Evolutionary conservation across 1,284 basidiomycete species (phyloP), one percentile per base, ranked within the genome.

Genomic region (Sanguinoderma infundibulare): DNA sequence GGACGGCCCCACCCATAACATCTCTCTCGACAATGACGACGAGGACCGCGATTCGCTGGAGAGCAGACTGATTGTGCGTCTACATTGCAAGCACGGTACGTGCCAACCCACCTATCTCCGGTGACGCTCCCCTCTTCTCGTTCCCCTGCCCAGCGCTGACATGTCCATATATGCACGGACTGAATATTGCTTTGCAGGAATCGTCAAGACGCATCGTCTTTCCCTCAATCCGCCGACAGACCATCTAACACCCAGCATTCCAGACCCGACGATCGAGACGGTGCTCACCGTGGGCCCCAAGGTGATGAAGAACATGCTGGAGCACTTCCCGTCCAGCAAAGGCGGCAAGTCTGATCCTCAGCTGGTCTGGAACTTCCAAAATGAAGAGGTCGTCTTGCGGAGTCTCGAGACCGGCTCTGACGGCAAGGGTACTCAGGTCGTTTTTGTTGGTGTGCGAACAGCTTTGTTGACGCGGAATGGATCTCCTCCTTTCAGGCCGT

Each of bases 31-130:
- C 10, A 72, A 77, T 6, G 74, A 72, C 32, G 78, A 80, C 42
- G 85, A 86, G 34, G 84, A 86, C 38, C 72, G 76, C 35, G 90
- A 91, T 66, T 79, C 82, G 49, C 77, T 91, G 10, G 90, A 92
- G 73, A 90, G 86, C 71, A 87, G 82, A 70, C 75, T 92, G 56
- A 81, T 90, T 39, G 77, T 94, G 47, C 85, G 87, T 62, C 73
- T 94, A 55, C 82, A 91, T 69, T 94, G 92, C 75, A 92, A 93
- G 78, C 89, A 92, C 67, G 92, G 92, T 89, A 71, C 67, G 76
- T 68, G 28, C 56, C 26, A 26, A 34, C 57, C 28, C 9, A 15
- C 62, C 47, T 36, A 44, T 24, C 3, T 39, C 22, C 26, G 4
- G 10, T 24, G n/a, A 15, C 10, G 14, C 24, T 26, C 57, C 51